Conservation (phyloP, 2,329 filamentous ascomycete genomes). For the Claviceps lovelessii region DNA sequence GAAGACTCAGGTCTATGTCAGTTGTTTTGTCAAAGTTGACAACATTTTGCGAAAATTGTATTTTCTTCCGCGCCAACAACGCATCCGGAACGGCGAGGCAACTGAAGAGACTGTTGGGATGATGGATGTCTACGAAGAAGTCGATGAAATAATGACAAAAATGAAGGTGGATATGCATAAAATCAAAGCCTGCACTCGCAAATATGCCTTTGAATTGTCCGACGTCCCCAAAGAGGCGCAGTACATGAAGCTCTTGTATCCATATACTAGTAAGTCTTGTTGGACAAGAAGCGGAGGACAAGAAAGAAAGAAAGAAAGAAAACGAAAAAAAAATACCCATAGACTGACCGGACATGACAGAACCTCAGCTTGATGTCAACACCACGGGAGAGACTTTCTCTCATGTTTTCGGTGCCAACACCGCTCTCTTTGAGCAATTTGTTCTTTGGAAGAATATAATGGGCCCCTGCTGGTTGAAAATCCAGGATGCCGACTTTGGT, state of each 20-base stretch:
- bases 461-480: slow-evolving; percentile 95
- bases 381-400: slow-evolving; percentile 78
- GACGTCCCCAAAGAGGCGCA: slow-evolving; percentile 77
- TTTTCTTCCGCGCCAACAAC: slow-evolving; percentile 67
- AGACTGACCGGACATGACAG: slow-evolving; percentile 19
- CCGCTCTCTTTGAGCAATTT: slow-evolving; percentile 91
- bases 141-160: slow-evolving; percentile 75
- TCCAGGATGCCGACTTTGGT: slow-evolving; percentile 71
- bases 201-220: slow-evolving; percentile 88
- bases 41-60: slow-evolving; percentile 86
- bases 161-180: slow-evolving; percentile 81
- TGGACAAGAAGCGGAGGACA: too few relatives aligned
- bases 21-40: slow-evolving; percentile 91
- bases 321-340: neutral
- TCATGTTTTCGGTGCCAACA: slow-evolving; percentile 85
- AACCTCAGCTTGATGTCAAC: slow-evolving; percentile 56
- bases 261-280: slow-evolving; percentile 54
- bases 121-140: slow-evolving; percentile 79
- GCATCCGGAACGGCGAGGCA: slow-evolving; percentile 42
- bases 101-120: slow-evolving; percentile 71
- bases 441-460: slow-evolving; percentile 98
- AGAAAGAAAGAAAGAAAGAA: neutral
- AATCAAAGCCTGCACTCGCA: slow-evolving; percentile 77
- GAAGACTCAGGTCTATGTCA: slow-evolving; percentile 62
- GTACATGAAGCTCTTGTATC: slow-evolving; percentile 92